A percentile compares a stretch with the other conserved stretches of the same genome.
Evolutionary conservation across 805 yeast species (phyloP).

Genomic region (Saturnispora quitensis): DNA sequence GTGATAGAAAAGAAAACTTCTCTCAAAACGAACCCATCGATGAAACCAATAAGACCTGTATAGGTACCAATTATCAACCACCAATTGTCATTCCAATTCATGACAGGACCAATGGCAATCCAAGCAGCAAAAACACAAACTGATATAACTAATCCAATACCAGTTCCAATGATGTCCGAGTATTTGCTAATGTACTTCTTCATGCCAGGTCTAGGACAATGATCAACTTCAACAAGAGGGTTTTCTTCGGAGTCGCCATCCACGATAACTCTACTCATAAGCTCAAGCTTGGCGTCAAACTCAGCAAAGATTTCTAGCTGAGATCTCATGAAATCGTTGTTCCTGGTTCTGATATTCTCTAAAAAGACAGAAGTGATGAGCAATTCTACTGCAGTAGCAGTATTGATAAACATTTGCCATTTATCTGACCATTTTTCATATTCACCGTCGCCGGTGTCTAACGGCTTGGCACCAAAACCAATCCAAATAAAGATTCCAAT

Average conservation of each 20-base stretch:
- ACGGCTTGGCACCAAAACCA: slow-evolving; percentile 27
- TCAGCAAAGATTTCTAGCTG: slow-evolving; percentile 15
- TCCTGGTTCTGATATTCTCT: slow-evolving; percentile 33
- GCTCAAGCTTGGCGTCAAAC: slow-evolving; percentile 26
- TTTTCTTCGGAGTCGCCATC: slow-evolving; percentile 15
- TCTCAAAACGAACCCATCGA: slow-evolving; percentile 35
- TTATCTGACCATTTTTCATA: slow-evolving; percentile 24
- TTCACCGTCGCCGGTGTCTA: slow-evolving; percentile 5
- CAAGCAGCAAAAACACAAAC: slow-evolving; percentile 28
- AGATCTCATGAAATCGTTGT: slow-evolving; percentile 24
- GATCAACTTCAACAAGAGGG: slow-evolving; percentile 24
- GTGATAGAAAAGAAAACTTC: slow-evolving; percentile 28
- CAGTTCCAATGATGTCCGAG: slow-evolving; percentile 36
- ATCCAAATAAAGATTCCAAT: slow-evolving; percentile 31
- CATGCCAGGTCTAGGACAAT: slow-evolving; percentile 11
- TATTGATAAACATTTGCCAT: slow-evolving; percentile 36
- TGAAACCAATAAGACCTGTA: slow-evolving; percentile 35
- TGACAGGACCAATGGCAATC: slow-evolving; percentile 30
- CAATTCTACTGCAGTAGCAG: slow-evolving; percentile 32
- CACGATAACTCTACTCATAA: neutral
- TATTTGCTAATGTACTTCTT: slow-evolving; percentile 21
- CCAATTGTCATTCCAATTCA: slow-evolving; percentile 33
- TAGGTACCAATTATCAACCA: slow-evolving; percentile 40
- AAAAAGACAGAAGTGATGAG: slow-evolving; percentile 30
- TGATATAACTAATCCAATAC: slow-evolving; percentile 31